Evolutionary conservation across 2,329 filamentous ascomycete genomes (phyloP).

Genomic region (Penicillium sp.): DNA sequence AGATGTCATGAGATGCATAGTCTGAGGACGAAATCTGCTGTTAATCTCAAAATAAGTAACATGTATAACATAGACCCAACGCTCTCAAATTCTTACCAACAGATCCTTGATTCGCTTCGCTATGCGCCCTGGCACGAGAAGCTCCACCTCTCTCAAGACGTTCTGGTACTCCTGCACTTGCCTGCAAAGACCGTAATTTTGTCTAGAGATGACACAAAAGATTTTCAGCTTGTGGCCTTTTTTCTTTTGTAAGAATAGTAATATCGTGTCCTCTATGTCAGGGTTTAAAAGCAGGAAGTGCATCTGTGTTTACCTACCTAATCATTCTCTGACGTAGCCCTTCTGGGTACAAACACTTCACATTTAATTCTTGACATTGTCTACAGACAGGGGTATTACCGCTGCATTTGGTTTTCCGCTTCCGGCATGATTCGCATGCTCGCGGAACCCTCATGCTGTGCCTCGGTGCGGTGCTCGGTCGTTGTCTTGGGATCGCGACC

Average conservation of each 20-base stretch:
- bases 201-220: neutral
- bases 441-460: conserved; percentile 32
- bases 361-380: conserved; percentile 40
- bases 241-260: too few species aligned
- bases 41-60: too few species aligned
- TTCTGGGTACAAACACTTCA: conserved; percentile 40
- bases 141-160: conserved; percentile 5
- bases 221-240: too few species aligned
- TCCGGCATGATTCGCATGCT: conserved; percentile 44
- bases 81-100: too few species aligned
- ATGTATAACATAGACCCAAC: too few species aligned
- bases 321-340: conserved; percentile 39
- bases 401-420: conserved; percentile 47
- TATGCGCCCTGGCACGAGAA: neutral
- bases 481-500: conserved; percentile 33
- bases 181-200: conserved; percentile 1
- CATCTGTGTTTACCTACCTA: conserved; percentile 31
- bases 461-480: conserved; percentile 12
- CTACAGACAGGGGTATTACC: conserved; percentile 42
- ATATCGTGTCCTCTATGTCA: too few species aligned
- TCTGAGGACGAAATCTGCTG: conserved; percentile 1
- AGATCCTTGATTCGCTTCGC: conserved; percentile 2
- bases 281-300: neutral
- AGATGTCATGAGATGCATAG: neutral
- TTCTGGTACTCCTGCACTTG: conserved; percentile 7